Evolutionary conservation across 441 rosid species (phyloP), one percentile per base, ranked within the genome.

Genomic region (Raphanus hybrid): DNA sequence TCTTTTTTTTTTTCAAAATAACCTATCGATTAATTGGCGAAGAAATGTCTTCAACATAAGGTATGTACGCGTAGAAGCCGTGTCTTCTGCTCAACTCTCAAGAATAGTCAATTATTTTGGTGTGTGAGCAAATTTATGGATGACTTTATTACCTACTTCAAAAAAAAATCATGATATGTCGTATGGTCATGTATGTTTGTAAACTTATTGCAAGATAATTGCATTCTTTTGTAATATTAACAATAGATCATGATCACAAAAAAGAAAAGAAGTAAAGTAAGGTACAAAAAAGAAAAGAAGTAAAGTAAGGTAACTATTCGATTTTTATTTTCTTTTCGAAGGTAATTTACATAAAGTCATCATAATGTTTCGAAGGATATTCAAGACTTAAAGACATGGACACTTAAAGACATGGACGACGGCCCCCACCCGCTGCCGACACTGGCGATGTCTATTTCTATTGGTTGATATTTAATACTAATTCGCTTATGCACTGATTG

Each of bases 401-500:
- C 57, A 43, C 43, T 66, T 66, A 35, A 43, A 45, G 6, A 43
- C 43, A 23, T 11, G 54, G 55, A 43, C 57, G 54, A 4, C 6
- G 18, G 70, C n/a, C 37, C 37, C 58, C 70, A 12, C 18, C 39
- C 16, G 10, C 10, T 67, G 57, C 58, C 70, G 70, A 69, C 73
- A 64, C 5, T 64, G 26, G 26, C 50, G 68, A 37, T 64, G 68
- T 35, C 26, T 9, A 0, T 61, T 12, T 61, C 16, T 29, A n/a
- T 27, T 3, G 39, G 10, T 4, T n/a, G n/a, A n/a, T n/a, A n/a
- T n/a, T n/a, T 29, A 10, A 59, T 59, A 26, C 23, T 62, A 32
- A 14, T 34, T 63, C 14, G 26, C 67, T 3, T 63, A 34, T 20
- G 43, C 48, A 8, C 8, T 8, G 10, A 37, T 37, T 8, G 43